Evolutionary conservation across 768 basidiomycete species (phyloP).

Genomic region (Boletus pseudopeckii): DNA sequence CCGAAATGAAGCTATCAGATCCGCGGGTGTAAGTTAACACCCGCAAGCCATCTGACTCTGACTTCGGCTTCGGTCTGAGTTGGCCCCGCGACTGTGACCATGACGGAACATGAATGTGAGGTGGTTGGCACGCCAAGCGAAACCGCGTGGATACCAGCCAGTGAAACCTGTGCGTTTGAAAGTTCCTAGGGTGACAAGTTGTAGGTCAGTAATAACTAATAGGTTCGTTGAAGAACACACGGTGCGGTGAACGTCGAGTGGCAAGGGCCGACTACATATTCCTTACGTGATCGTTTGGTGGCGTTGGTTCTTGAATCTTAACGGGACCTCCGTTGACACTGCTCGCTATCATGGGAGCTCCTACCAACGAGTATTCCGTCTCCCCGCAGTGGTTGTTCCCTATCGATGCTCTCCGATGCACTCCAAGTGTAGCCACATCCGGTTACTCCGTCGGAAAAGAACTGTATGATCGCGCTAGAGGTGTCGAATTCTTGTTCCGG

Average conservation of each 20-base stretch:
- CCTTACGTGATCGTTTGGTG: slow-evolving; percentile 28
- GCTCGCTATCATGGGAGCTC: slow-evolving; percentile 18
- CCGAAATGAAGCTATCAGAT: slow-evolving; percentile 25
- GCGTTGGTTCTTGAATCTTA: slow-evolving; percentile 14
- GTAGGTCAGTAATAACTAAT: slow-evolving; percentile 17
- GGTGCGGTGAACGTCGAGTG: neutral
- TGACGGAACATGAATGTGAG: neutral
- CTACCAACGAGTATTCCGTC: slow-evolving; percentile 25
- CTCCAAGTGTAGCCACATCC: slow-evolving; percentile 55
- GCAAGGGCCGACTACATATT: neutral
- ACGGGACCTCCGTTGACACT: neutral
- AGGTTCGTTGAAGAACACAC: slow-evolving; percentile 1
- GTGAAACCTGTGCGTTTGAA: neutral
- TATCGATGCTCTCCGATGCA: slow-evolving; percentile 50
- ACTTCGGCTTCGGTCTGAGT: slow-evolving; percentile 18
- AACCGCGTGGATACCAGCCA: neutral
- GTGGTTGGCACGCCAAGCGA: neutral
- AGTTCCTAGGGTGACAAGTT: slow-evolving; percentile 3
- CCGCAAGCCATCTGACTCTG: slow-evolving; percentile 14
- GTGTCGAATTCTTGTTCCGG: slow-evolving; percentile 83
- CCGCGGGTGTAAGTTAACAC: slow-evolving; percentile 30
- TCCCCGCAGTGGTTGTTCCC: slow-evolving; percentile 72
- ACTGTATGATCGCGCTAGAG: slow-evolving; percentile 74
- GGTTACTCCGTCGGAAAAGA: slow-evolving; percentile 54
- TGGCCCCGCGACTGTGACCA: slow-evolving; percentile 9